Evolutionary conservation across 306 rosid species (phyloP).

Genomic region (Psophocarpus tetragonolobus): DNA sequence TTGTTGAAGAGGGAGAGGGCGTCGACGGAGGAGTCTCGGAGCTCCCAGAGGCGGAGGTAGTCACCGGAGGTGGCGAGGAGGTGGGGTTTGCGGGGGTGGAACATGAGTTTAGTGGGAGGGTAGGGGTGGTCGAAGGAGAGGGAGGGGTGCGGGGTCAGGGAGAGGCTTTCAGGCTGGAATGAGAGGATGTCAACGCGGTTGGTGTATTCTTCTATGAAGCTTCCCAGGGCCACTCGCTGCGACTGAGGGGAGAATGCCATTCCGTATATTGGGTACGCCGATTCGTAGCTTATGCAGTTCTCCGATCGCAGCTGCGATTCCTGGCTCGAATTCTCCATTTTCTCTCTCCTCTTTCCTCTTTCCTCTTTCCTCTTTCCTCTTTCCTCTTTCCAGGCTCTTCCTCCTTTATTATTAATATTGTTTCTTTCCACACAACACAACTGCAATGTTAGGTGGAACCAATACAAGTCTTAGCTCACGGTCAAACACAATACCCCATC

Average conservation of each 20-base stretch:
- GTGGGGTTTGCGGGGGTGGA: conserved; percentile 57
- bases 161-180: conserved; percentile 73
- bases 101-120: conserved; percentile 97
- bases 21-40: conserved; percentile 64
- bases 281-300: conserved; percentile 64
- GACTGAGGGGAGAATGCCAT: conserved; percentile 52
- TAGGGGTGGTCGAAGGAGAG: conserved; percentile 97
- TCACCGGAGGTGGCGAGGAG: conserved; percentile 95
- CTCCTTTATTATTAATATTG: too few species aligned
- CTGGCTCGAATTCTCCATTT: conserved; percentile 70
- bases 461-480: too few species aligned
- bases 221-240: conserved; percentile 75
- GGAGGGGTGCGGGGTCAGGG: conserved; percentile 52
- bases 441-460: too few species aligned
- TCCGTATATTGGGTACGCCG: conserved; percentile 79
- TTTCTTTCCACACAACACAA: too few species aligned
- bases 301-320: conserved; percentile 69
- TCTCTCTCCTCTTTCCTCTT: too few species aligned
- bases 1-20: conserved; percentile 77
- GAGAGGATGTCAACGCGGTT: conserved; percentile 83
- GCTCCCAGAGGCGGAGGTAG: conserved; percentile 96
- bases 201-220: conserved; percentile 79
- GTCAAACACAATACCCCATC: too few species aligned
- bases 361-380: too few species aligned
- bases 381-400: too few species aligned